Base-by-base conservation (phyloP, 2,329 filamentous ascomycete genomes). In the Fusarium azukiicola region DNA sequence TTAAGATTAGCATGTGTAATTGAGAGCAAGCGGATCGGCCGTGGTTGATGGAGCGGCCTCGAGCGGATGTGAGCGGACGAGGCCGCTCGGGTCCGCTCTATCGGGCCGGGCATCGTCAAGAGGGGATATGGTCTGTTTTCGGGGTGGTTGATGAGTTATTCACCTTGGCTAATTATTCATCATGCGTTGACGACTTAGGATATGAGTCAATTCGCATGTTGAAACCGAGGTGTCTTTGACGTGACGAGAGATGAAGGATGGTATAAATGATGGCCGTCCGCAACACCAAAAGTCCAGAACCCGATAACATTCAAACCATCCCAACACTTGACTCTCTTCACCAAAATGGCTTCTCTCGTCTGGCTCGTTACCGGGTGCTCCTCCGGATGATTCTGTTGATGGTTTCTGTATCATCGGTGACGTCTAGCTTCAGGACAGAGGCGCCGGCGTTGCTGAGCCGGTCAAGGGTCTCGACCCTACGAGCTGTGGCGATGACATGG, bases 341-440 rank as follows among this genome's bases (percentile, higher is more conserved):
- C 27, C 27, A 17, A 49, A 1, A 85, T 86, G 84, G 54, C 83
- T 5, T 80, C 80, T 17, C 81, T 84, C 14, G 74, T 86, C 11
- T 87, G 84, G 83, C 83, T 87, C 38, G 76, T 87, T 21, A 87
- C 85, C 27, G 86, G 84, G 23, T 80, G 82, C 16, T 84, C 86
- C 40, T 84, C 85, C 1, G 86, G 2, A 86, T 67, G 32, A 78
- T 67, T 27, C 49, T 46, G 27, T 74, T 38, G n/a, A 87, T 79
- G 19, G 46, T 71, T 32, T 6, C 52, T 49, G 56, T 66, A 11
- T 67, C 49, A 1, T 82, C 56, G 0, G 83, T 83, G 42, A 87
- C 81, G 58, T 87, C 86, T 0, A 87, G 80, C 23, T 87, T 82
- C 14, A 86, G 32, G 9, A 44, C 36, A 21, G 52, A 54, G 11